These are phyloP conservation scores for Parietaria judaica DNA, from an alignment of 306 rosid genomes.

Conservation along the genomic window DNA sequence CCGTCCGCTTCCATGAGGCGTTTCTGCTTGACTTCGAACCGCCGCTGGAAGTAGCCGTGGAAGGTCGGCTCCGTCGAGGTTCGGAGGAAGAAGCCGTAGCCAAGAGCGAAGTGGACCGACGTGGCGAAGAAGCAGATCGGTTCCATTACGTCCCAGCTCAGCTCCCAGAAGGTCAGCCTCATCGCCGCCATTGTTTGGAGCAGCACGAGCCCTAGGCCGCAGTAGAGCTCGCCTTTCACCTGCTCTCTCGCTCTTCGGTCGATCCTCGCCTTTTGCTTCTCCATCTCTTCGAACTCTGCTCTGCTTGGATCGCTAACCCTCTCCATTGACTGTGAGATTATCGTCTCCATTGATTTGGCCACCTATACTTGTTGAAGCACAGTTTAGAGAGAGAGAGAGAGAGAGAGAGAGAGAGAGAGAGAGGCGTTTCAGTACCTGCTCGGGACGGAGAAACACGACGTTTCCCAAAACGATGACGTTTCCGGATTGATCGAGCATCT, in stretches of 20 bases:
- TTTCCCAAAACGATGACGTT: slow-evolving; percentile 81
- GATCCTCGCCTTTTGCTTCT: slow-evolving; percentile 36
- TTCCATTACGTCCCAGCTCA: slow-evolving; percentile 97
- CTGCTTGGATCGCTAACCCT: slow-evolving; percentile 51
- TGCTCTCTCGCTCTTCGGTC: slow-evolving; percentile 49
- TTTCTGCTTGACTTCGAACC: slow-evolving; percentile 45
- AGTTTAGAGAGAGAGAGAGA: too few relatives aligned
- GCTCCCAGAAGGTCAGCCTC: slow-evolving; percentile 91
- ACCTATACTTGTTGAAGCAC: slow-evolving; percentile 29
- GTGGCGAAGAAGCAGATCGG: slow-evolving; percentile 82
- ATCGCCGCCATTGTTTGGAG: slow-evolving; percentile 56
- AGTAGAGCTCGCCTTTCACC: slow-evolving; percentile 46
- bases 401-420: too few relatives aligned
- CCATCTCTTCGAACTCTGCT: slow-evolving; percentile 42
- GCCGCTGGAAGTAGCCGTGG: slow-evolving; percentile 48
- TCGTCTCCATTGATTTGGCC: slow-evolving; percentile 45
- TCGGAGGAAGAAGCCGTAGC: slow-evolving; percentile 50
- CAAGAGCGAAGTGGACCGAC: slow-evolving; percentile 42
- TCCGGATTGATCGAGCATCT: slow-evolving; percentile 60
- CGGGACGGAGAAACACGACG: slow-evolving; percentile 69
- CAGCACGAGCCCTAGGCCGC: slow-evolving; percentile 50
- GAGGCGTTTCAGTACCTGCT: slow-evolving; percentile 33
- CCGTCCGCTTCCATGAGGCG: slow-evolving; percentile 43
- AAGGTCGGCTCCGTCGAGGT: slow-evolving; percentile 73
- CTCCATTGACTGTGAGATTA: slow-evolving; percentile 40